These are phyloP conservation scores for Trichophaea hybrida DNA, from an alignment of 2,329 filamentous ascomycete species.

Conservation along the genomic window DNA sequence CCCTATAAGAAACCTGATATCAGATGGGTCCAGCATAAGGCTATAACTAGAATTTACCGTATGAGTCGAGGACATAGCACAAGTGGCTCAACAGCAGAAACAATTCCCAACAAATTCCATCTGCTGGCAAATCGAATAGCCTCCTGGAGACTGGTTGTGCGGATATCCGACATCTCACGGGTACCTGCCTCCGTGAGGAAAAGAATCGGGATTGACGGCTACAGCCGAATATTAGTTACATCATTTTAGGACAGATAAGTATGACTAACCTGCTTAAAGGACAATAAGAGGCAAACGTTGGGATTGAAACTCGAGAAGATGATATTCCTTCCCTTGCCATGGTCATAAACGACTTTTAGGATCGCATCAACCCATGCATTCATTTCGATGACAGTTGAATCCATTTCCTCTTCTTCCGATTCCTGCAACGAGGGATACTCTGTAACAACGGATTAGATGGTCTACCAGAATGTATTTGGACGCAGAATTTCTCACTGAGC, in stretches of 20 bases:
- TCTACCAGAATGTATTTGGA: background rate
- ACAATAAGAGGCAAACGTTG: slow-evolving; percentile 83
- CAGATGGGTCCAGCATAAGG: background rate
- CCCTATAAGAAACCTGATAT: slow-evolving; percentile 35
- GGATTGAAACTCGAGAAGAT: slow-evolving; percentile 97
- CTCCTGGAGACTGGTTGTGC: slow-evolving; percentile 84
- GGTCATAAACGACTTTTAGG: slow-evolving; percentile 74
- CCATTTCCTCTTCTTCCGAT: slow-evolving; percentile 90
- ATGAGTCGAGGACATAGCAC: slow-evolving; percentile 81
- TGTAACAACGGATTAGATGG: slow-evolving; percentile 24
- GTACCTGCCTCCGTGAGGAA: slow-evolving; percentile 85
- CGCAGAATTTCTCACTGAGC: slow-evolving; percentile 46
- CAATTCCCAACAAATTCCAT: slow-evolving; percentile 89
- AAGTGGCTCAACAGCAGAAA: slow-evolving; percentile 74
- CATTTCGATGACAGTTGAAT: slow-evolving; percentile 85
- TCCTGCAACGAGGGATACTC: slow-evolving; percentile 97
- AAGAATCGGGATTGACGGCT: slow-evolving; percentile 61
- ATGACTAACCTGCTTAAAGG: slow-evolving; percentile 85
- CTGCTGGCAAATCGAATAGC: slow-evolving; percentile 85
- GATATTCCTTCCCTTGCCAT: slow-evolving; percentile 59
- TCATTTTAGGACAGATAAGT: background rate
- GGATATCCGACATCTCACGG: slow-evolving; percentile 68
- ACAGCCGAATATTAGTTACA: slow-evolving; percentile 6
- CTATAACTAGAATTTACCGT: slow-evolving; percentile 9
- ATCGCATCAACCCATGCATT: slow-evolving; percentile 96